These are phyloP conservation scores for Saccharomyces mikatae DNA, from an alignment of 805 yeast genomes.

Conservation along the genomic window DNA sequence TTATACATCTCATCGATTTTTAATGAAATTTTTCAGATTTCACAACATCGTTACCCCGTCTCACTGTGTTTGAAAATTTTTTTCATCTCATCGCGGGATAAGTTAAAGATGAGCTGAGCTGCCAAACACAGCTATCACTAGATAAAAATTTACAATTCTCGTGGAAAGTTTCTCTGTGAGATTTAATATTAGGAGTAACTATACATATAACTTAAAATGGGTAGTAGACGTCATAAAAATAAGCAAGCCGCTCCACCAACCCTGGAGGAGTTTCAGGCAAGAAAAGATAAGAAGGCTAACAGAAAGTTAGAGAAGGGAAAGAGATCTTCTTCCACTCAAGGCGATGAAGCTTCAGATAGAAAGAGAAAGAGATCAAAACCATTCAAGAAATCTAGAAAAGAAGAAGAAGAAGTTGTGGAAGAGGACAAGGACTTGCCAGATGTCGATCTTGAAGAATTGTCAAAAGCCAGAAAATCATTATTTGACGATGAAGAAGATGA, in stretches of 20 bases:
- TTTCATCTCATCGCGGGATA: constrained; percentile 11
- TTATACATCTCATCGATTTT: constrained; percentile 13
- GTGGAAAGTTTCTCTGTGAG: not conserved
- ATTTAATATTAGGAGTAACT: not conserved
- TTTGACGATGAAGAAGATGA: constrained; percentile 51
- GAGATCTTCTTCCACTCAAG: constrained; percentile 22
- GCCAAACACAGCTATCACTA: not conserved
- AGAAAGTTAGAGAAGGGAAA: constrained; percentile 32
- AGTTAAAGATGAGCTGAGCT: not conserved
- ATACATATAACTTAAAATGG: constrained; percentile 42
- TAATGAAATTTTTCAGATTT: not conserved
- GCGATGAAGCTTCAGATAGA: constrained; percentile 12
- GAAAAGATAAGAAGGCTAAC: constrained; percentile 33
- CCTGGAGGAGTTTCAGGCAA: constrained; percentile 70
- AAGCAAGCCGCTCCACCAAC: constrained; percentile 92
- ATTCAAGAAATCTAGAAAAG: constrained; percentile 8
- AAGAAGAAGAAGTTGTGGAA: constrained; percentile 20
- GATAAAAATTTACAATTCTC: not conserved
- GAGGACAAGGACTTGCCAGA: constrained; percentile 44
- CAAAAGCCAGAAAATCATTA: constrained; percentile 62
- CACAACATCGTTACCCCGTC: not conserved
- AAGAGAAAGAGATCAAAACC: constrained; percentile 1
- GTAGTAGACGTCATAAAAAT: constrained; percentile 79
- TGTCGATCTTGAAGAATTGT: constrained; percentile 58
- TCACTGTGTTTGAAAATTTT: not conserved